A percentile compares a stretch with the other conserved stretches of the same genome.
These are phyloP conservation scores for Xenoacremonium recifei DNA, from an alignment of 2,329 filamentous ascomycete species.

Conservation along the genomic window DNA sequence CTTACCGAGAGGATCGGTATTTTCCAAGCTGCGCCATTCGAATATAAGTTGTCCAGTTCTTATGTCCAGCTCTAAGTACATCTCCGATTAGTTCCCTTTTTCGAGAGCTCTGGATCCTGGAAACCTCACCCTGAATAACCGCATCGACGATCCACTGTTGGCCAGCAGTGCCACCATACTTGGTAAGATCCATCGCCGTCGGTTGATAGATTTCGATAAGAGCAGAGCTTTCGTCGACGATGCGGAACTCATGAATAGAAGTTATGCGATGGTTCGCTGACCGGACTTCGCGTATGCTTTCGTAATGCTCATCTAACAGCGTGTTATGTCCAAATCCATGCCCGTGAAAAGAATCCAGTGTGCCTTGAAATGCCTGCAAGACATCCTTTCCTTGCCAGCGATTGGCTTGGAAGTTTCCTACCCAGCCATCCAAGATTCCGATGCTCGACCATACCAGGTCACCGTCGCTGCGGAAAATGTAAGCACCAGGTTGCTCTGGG, in stretches of 20 bases:
- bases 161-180: constrained; percentile 44
- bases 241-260: constrained; percentile 55
- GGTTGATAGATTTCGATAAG: constrained; percentile 55
- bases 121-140: constrained; percentile 47
- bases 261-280: constrained; percentile 50
- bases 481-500: constrained; percentile 51
- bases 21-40: constrained; percentile 38
- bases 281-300: constrained; percentile 51
- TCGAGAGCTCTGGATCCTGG: too few relatives aligned
- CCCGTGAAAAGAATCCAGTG: constrained; percentile 49
- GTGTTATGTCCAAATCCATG: constrained; percentile 55
- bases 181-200: constrained; percentile 41
- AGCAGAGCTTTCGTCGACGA: constrained; percentile 51
- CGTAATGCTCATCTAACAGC: constrained; percentile 53
- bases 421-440: constrained; percentile 50
- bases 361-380: constrained; percentile 53
- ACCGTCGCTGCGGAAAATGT: constrained; percentile 54
- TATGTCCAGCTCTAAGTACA: constrained; percentile 47
- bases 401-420: constrained; percentile 51
- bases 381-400: constrained; percentile 51
- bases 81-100: too few relatives aligned
- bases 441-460: constrained; percentile 59
- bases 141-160: constrained; percentile 57
- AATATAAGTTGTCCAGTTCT: constrained; percentile 49
- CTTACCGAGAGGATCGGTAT: constrained; percentile 24